These are phyloP conservation scores for Ascochyta pisi DNA, from an alignment of 2,329 filamentous ascomycete species.

Conservation along the genomic window DNA sequence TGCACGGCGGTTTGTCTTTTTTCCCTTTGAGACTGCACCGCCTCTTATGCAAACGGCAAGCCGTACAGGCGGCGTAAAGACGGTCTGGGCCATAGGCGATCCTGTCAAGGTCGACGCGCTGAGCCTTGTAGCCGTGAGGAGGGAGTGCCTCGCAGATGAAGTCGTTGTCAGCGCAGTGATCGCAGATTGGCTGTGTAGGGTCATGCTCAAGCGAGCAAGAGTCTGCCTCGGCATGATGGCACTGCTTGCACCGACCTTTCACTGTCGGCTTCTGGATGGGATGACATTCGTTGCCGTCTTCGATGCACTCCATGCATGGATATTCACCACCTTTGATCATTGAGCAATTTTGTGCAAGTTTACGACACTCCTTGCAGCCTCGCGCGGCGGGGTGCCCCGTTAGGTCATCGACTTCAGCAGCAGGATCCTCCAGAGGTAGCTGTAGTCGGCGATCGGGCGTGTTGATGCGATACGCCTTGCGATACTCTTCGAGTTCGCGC, in stretches of 20 bases:
- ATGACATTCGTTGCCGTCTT: conserved; percentile 38
- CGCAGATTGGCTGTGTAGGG: conserved; percentile 25
- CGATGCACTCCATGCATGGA: conserved; percentile 30
- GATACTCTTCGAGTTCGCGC: conserved; percentile 15
- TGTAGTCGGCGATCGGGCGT: conserved; percentile 22
- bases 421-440: conserved; percentile 32
- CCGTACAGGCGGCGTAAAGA: conserved; percentile 32
- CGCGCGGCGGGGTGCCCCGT: conserved; percentile 44
- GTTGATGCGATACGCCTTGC: conserved; percentile 16
- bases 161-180: conserved; percentile 25
- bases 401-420: conserved; percentile 31
- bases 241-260: conserved; percentile 45
- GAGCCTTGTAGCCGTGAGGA: conserved; percentile 24
- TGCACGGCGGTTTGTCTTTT: conserved; percentile 42
- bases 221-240: conserved; percentile 18
- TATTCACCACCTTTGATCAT: conserved; percentile 40
- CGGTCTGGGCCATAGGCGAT: conserved; percentile 28
- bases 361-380: conserved; percentile 46
- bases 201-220: conserved; percentile 33
- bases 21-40: conserved; percentile 43
- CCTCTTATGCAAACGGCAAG: conserved; percentile 38
- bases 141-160: conserved; percentile 24
- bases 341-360: conserved; percentile 27
- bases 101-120: conserved; percentile 29
- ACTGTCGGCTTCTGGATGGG: conserved; percentile 37